Base-by-base conservation (phyloP, 768 basidiomycete species). In the Wakefieldia striispora region DNA sequence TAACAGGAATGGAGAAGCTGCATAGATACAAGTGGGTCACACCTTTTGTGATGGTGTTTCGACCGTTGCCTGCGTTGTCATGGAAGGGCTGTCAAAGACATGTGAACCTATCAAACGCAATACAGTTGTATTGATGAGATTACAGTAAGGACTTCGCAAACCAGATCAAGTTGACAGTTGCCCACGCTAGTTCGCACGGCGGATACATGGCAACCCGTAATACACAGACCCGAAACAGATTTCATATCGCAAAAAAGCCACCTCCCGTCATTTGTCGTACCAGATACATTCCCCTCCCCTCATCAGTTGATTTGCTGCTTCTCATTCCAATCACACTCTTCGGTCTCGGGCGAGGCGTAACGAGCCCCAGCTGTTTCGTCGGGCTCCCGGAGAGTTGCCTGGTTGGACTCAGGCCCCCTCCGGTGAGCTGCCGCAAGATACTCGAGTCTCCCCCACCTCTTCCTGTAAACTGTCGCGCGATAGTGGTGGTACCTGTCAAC, bases 281-380 rank as follows among this genome's bases (percentile, higher is more conserved):
- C 49, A 91, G 70, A 66, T 80, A 86, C 85, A 90, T 81, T 9
- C 79, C 68, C 45, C 68, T 78, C 33, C 82, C 86, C 63, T 88
- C 86, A 55, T 88, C 87, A 24, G 76, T 62, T 49, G 82, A 83
- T 61, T 79, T 82, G 20, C 70, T 76, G 49, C 70, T 76, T 57
- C 87, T 74, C 67, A 85, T 81, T 13, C 86, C 87, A 48, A 86
- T 81, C 21, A 88, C 84, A 59, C 86, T 89, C 74, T 86, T 89
- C 11, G 90, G 89, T 47, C 90, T 71, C 9, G 86, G 81, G 37
- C 81, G 73, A 17, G 70, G 63, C 14, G 59, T 64, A 1, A 47
- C 59, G 11, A 71, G 70, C 31, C 76, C 77, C 43, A 84, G 50
- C 56, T 84, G 81, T 63, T 89, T 91, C 29, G 86, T 88, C 12